phyloP scores from a whole-genome alignment of 1,139 yeast species.

The Candida labiduridarum region DNA sequence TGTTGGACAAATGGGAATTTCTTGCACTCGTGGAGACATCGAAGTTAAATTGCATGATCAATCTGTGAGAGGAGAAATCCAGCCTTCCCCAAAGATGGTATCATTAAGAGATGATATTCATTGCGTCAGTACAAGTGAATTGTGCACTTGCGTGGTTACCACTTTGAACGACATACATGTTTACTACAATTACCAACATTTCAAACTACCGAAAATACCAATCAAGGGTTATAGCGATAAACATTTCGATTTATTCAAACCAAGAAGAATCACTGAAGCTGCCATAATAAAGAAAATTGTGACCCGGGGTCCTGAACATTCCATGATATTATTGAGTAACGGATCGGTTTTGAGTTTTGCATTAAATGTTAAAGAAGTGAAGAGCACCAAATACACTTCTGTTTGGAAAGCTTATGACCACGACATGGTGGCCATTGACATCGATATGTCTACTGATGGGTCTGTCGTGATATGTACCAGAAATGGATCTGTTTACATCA shows the following conservation, averaged over 20 bases:
- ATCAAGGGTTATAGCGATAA: slow-evolving; percentile 33
- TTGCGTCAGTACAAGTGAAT: slow-evolving; percentile 67
- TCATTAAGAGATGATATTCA: slow-evolving; percentile 54
- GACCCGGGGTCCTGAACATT: slow-evolving; percentile 36
- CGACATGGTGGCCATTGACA: slow-evolving; percentile 56
- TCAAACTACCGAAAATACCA: slow-evolving; percentile 47
- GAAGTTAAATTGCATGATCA: slow-evolving; percentile 33
- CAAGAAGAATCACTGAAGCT: slow-evolving; percentile 48
- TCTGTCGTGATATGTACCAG: slow-evolving; percentile 66
- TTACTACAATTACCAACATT: slow-evolving; percentile 59
- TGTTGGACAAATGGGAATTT: slow-evolving; percentile 82
- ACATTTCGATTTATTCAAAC: slow-evolving; percentile 57
- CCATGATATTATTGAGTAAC: slow-evolving; percentile 50
- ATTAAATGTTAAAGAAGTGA: slow-evolving; percentile 30
- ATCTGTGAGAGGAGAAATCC: slow-evolving; percentile 36
- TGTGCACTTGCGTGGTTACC: slow-evolving; percentile 69
- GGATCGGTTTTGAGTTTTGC: slow-evolving; percentile 53
- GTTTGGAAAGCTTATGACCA: slow-evolving; percentile 59
- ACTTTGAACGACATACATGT: slow-evolving; percentile 63
- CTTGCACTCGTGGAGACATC: slow-evolving; percentile 20
- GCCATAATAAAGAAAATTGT: slow-evolving; percentile 34
- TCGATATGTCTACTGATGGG: slow-evolving; percentile 71
- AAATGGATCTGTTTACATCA: slow-evolving; percentile 63
- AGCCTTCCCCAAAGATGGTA: slow-evolving; percentile 46
- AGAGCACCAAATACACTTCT: slow-evolving; percentile 36